These are phyloP conservation scores for Smithsoniella earleae DNA, from an alignment of 163 green algal species.

Conservation along the genomic window DNA sequence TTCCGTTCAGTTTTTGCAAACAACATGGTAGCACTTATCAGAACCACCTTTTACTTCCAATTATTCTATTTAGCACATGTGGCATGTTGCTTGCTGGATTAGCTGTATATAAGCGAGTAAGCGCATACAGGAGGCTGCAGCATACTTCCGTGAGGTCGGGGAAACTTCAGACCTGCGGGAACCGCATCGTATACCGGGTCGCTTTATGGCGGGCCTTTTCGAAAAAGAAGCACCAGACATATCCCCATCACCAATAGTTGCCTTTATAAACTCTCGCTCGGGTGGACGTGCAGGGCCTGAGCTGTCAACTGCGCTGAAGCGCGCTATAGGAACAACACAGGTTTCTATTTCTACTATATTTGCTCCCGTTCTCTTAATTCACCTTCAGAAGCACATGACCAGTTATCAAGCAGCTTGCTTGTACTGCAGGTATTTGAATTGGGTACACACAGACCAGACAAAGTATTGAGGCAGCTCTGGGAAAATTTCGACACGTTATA, in stretches of 20 bases:
- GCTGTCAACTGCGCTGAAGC: constrained; percentile 44
- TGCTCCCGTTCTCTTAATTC: too few relatives aligned
- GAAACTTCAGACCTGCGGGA: constrained; percentile 49
- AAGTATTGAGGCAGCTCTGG: constrained; percentile 48
- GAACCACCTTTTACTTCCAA: too few relatives aligned
- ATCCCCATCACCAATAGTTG: constrained; percentile 58
- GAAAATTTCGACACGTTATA: constrained; percentile 39
- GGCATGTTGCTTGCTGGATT: too few relatives aligned
- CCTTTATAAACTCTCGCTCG: constrained; percentile 71
- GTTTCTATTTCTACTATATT: constrained; percentile 34
- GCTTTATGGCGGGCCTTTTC: constrained; percentile 44
- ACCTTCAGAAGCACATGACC: too few relatives aligned
- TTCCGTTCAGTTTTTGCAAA: too few relatives aligned
- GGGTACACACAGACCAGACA: constrained; percentile 41
- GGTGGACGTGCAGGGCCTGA: constrained; percentile 55
- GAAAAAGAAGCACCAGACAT: constrained; percentile 33
- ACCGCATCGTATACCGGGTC: constrained; percentile 49
- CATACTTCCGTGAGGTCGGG: constrained; percentile 42
- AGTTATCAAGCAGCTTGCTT: too few relatives aligned
- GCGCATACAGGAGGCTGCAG: neutral
- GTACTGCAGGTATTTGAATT: constrained; percentile 66
- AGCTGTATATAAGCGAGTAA: too few relatives aligned
- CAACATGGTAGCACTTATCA: too few relatives aligned
- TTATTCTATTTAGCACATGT: too few relatives aligned
- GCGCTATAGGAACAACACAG: constrained; percentile 46